Evolutionary conservation across 768 basidiomycete genomes (phyloP).

Genomic region (Boletus sp.): DNA sequence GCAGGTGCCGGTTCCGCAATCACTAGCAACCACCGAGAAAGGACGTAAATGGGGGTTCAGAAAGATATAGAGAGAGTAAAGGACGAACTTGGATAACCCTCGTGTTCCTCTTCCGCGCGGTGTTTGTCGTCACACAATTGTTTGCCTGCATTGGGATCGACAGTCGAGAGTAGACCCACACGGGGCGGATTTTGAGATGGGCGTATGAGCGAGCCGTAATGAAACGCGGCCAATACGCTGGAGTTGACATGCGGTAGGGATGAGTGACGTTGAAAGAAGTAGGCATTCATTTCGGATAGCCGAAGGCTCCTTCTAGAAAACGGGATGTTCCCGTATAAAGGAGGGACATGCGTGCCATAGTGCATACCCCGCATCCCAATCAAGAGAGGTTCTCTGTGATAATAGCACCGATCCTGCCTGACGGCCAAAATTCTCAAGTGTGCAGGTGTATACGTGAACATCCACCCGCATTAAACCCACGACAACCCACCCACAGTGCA

Average conservation of each 20-base stretch:
- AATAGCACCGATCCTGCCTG: background rate
- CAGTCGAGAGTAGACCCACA: constrained; percentile 70
- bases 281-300: constrained; percentile 8
- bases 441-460: background rate
- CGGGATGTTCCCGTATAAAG: background rate
- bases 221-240: constrained; percentile 64
- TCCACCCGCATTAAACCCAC: constrained; percentile 9
- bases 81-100: constrained; percentile 30
- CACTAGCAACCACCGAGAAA: constrained; percentile 26
- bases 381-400: background rate
- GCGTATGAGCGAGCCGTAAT: constrained; percentile 68
- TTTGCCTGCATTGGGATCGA: constrained; percentile 51
- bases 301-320: constrained; percentile 12
- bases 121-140: constrained; percentile 35
- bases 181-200: constrained; percentile 67
- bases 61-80: background rate
- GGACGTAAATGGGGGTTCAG: background rate
- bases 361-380: constrained; percentile 4
- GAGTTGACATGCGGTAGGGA: background rate
- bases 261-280: background rate
- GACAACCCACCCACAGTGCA: background rate
- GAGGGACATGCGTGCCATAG: background rate
- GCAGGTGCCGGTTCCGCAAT: constrained; percentile 42
- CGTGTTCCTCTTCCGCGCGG: constrained; percentile 29
- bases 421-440: background rate